Percentiles rank a stretch among this genome's conserved stretches.
Conservation (phyloP, 2,329 filamentous ascomycete genomes). For the Aspergillus fijiensis region DNA sequence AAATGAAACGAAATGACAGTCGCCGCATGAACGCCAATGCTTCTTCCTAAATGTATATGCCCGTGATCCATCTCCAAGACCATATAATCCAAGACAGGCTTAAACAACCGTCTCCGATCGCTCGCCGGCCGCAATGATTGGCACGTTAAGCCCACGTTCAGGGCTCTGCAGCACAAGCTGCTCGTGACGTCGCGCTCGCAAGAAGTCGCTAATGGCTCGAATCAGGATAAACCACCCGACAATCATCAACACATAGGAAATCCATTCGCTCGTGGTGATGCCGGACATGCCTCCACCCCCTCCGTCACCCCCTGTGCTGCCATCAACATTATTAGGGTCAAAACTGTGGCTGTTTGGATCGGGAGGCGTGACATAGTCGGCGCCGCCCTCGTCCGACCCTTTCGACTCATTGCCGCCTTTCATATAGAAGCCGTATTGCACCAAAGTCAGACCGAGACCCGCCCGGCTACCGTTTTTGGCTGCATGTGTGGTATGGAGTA, state of each 20-base stretch:
- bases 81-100: conserved; percentile 14
- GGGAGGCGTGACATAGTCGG: conserved; percentile 61
- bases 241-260: conserved; percentile 92
- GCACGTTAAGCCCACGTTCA: conserved; percentile 78
- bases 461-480: conserved; percentile 96
- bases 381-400: conserved; percentile 38
- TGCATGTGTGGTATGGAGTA: conserved; percentile 95
- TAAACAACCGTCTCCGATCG: conserved; percentile 73
- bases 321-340: conserved; percentile 66
- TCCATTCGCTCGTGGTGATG: conserved; percentile 77
- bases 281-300: conserved; percentile 50
- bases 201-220: conserved; percentile 85
- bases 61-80: background rate
- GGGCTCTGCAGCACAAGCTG: conserved; percentile 90
- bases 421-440: conserved; percentile 97
- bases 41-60: background rate
- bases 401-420: conserved; percentile 58
- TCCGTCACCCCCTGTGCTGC: conserved; percentile 29
- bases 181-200: conserved; percentile 85
- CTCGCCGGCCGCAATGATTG: conserved; percentile 86
- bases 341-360: conserved; percentile 92
- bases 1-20: conserved; percentile 5
- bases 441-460: conserved; percentile 88
- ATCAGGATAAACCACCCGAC: conserved; percentile 98
- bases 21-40: background rate